These are phyloP conservation scores for Jacaranda copaia DNA, from an alignment of 257 asterid genomes.

Conservation along the genomic window DNA sequence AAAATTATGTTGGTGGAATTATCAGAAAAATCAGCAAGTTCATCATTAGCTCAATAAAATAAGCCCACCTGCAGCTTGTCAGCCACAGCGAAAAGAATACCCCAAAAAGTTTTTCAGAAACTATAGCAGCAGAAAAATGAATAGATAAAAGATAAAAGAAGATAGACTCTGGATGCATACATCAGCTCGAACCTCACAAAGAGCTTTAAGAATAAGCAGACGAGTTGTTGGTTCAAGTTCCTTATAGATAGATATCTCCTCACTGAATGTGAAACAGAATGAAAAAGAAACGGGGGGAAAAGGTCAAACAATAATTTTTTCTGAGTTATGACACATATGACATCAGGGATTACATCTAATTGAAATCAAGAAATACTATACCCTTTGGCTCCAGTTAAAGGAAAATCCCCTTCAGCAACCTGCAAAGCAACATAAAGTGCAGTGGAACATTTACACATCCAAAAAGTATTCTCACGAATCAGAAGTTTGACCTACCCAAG, in stretches of 20 bases:
- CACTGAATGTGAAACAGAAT: conserved; percentile 53
- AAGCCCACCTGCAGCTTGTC: conserved; percentile 1
- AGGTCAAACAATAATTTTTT: neutral
- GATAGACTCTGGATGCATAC: conserved; percentile 49
- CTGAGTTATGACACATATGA: conserved; percentile 14
- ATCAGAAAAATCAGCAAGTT: conserved; percentile 11
- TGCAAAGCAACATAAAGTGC: conserved; percentile 46
- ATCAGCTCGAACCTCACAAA: conserved; percentile 90
- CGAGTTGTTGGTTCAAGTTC: conserved; percentile 78
- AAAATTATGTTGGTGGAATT: conserved; percentile 7
- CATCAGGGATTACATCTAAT: conserved; percentile 25
- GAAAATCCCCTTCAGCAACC: conserved; percentile 88
- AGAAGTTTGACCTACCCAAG: conserved; percentile 69
- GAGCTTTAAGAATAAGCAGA: conserved; percentile 79
- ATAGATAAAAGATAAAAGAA: conserved; percentile 28
- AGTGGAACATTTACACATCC: conserved; percentile 29
- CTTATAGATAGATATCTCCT: conserved; percentile 74
- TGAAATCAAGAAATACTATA: conserved; percentile 39
- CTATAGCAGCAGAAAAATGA: conserved; percentile 22
- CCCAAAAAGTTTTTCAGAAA: conserved; percentile 5
- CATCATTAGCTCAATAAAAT: conserved; percentile 11
- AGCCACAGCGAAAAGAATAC: neutral
- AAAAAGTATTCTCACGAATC: conserved; percentile 20
- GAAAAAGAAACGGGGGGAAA: neutral
- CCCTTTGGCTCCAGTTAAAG: conserved; percentile 80